Evolutionary conservation across 2,329 filamentous ascomycete species (phyloP).

Genomic region (Pyrenophora tritici-repentis): DNA sequence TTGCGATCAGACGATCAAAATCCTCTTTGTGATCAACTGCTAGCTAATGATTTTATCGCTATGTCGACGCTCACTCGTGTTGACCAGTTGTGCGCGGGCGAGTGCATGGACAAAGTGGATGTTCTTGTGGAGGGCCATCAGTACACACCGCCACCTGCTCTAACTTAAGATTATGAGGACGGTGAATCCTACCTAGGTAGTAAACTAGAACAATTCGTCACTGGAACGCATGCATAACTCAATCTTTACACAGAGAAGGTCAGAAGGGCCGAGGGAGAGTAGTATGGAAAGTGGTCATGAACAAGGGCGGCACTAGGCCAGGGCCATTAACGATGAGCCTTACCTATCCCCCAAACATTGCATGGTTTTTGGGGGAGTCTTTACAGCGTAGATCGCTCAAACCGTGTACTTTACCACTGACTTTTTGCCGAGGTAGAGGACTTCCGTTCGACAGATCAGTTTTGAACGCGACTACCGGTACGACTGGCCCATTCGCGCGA

Average conservation of each 20-base stretch:
- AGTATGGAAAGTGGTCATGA: no score
- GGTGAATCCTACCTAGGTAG: conserved; percentile 2
- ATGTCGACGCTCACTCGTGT: not conserved
- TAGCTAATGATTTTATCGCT: conserved; percentile 2
- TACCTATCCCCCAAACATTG: not conserved
- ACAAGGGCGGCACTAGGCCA: no score
- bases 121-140: not conserved
- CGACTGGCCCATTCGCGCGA: not conserved
- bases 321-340: not conserved
- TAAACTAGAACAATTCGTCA: conserved; percentile 15
- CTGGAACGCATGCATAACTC: conserved; percentile 1
- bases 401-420: not conserved
- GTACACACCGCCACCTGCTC: conserved; percentile 9
- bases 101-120: not conserved
- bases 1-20: not conserved
- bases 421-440: not conserved
- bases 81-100: not conserved
- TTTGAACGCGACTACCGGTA: not conserved
- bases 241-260: not conserved
- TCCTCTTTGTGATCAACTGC: conserved; percentile 7
- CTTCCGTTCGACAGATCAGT: not conserved
- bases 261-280: not conserved
- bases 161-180: conserved; percentile 11
- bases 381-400: not conserved
- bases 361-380: not conserved